These are phyloP conservation scores for Capronia americana DNA, from an alignment of 2,329 filamentous ascomycete species.

Conservation along the genomic window DNA sequence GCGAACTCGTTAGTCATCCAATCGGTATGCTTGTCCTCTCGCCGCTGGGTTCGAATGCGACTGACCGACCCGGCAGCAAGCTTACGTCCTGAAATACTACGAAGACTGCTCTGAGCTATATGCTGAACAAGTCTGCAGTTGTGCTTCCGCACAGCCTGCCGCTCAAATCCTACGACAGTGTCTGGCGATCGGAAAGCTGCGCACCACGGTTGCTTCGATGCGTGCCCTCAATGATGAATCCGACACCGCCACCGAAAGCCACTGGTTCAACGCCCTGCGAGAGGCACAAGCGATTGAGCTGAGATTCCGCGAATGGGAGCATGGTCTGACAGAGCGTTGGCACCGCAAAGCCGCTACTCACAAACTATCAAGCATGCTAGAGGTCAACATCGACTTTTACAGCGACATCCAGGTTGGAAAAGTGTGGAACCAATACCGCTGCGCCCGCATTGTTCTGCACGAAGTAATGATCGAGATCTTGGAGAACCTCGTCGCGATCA, in stretches of 20 bases:
- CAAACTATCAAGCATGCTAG: neutral
- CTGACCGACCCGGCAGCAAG: slow-evolving; percentile 4
- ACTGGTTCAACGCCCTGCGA: neutral
- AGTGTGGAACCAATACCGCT: slow-evolving; percentile 10
- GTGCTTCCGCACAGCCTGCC: slow-evolving; percentile 11
- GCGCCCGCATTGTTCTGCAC: slow-evolving; percentile 10
- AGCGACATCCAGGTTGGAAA: slow-evolving; percentile 13
- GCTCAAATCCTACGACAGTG: neutral
- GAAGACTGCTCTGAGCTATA: slow-evolving; percentile 5
- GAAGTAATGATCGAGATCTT: slow-evolving; percentile 9
- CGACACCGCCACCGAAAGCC: neutral
- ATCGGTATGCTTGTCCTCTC: neutral
- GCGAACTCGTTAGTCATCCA: slow-evolving; percentile 13
- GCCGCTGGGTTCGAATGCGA: neutral
- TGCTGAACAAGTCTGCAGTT: slow-evolving; percentile 4
- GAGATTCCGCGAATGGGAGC: neutral
- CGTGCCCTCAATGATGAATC: neutral
- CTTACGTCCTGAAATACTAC: slow-evolving; percentile 2
- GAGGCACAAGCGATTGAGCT: slow-evolving; percentile 2
- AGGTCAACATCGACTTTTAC: slow-evolving; percentile 11
- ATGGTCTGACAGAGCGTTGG: neutral
- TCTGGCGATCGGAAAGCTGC: slow-evolving; percentile 3
- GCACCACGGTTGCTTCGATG: neutral
- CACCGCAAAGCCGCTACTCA: neutral
- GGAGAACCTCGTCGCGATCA: neutral